Base-by-base conservation (phyloP, 2,329 filamentous ascomycete genomes). In the Dactylonectria macrodidyma region DNA sequence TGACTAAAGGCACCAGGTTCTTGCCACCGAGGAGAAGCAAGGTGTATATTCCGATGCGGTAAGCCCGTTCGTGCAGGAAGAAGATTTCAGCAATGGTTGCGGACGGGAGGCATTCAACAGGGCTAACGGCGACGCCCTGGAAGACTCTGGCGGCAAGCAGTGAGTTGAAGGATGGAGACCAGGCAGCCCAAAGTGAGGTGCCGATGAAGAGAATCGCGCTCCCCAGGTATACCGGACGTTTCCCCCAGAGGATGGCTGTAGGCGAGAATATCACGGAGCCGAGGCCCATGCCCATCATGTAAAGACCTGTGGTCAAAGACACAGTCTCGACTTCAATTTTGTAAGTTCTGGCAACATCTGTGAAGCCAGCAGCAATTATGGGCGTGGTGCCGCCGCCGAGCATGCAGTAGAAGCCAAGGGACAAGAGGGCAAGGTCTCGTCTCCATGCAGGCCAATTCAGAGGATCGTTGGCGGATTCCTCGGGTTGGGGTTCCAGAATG, bases 21-120 rank as follows among this genome's bases (percentile, higher is more conserved):
- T 98, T 98, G 57, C 95, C 95, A 12, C 95, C 93, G 0, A 98
- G 87, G 12, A 98, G 86, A 5, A 98, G 84, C 22, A 98, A 83
- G 0, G 95, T 98, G 78, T 98, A 98, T 26, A 98, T 95, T 10
- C 96, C 96, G 50, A 98, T 90, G 5, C 95, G 92, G 78, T 95
- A 98, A 0, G 95, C 95, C 67, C 95, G 88, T 82, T 98, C 95
- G 76, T 98, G 95, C 22, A 98, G 85, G 77, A 97, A 98, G 84
- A 95, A 98, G 67, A 98, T 98, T 80, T 98, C 95, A 3, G 95
- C 95, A 75, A 98, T 95, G 0, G 95, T 97, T 16, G 95, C 95
- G 4, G 94, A 97, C 0, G 95, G 95, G 33, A 98, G 86, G 76
- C 95, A 97, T 80, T 98, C 95, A 8, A 97, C 94, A 0, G 95